Base-by-base conservation (phyloP, 1,284 basidiomycete species). In the Ustilago cynodontis region DNA sequence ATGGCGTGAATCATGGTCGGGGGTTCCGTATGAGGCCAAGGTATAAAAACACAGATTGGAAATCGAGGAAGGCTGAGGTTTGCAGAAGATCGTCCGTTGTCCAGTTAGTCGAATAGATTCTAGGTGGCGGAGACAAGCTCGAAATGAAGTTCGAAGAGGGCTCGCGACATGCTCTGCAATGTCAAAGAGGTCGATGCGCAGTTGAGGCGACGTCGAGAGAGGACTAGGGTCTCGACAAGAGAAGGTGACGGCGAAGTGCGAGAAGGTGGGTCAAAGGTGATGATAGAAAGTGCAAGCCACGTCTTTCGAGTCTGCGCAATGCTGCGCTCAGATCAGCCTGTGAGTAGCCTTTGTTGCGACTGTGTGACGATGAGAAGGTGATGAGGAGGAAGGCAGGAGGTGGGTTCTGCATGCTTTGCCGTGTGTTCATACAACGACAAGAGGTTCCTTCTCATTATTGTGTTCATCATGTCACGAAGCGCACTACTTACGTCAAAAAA, bases 251-350 rank as follows among this genome's bases (percentile, higher is more conserved):
- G 43, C 22, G 43, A 22, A 22, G 10, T 37, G 52, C 20, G 16
- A 37, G n/a, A 37, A 10, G n/a, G 52, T 20, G n/a, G 52, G 29
- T 9, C n/a, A n/a, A n/a, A 29, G 1, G 24, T 51, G 49, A 31
- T 18, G 49, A 26, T 28, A 20, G 31, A 22, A 31, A 37, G 16
- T 6, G 13, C 14, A 37, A 35, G 28, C 33, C 31, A 20, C 49
- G 14, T 47, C n/a, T 22, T 14, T 10, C n/a, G 22, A 47, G 43
- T 47, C 20, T 47, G 10, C 24, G 13, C 6, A 18, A 10, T 29
- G 26, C 14, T 18, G 49, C 26, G 49, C 24, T 51, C 49, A 51
- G 49, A 18, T 28, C 49, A 51, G 29, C 49, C 26, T 29, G 49
- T 14, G 52, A 33, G 20, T 11, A 20, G n/a, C n/a, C n/a, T n/a